Base-by-base conservation (phyloP, 805 yeast genomes). In the Tetrapisispora iriomotensis region DNA sequence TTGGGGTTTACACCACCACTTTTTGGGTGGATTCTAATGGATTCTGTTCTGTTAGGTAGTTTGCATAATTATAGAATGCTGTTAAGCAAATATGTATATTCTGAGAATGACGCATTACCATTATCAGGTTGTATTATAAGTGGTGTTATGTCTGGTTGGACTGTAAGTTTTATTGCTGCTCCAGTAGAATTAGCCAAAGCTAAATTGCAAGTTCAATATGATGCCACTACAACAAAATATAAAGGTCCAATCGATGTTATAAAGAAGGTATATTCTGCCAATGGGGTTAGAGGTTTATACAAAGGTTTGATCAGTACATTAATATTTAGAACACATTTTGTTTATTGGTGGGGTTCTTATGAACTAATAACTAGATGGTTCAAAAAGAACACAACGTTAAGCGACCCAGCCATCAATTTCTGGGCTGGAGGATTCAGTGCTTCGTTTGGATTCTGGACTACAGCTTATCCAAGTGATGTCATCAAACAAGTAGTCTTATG, bases 11-110 rank as follows among this genome's bases (percentile, higher is more conserved):
- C 95, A 0, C 96, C 96, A 4, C 96, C 96, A 1, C 67, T 87
- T 47, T 75, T 84, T 17, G 96, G 96, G 0, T 87, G 96, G 96
- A 85, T 87, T 49, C 61, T 82, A 45, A 87, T 87, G 95, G 96
- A 87, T 56, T 77, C 88, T 3, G 85, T 85, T 36, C 82, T 87
- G 85, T 67, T 87, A 45, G 96, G 96, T 1, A 80, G 92, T 6
- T 64, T 86, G 40, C 92, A 84, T 50, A 74, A 81, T 43, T 87
- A 87, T 59, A 66, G 88, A 47, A 63, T 83, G 44, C 60, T 78
- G 14, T 65, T 84, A 44, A 79, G 79, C 52, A 80, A 77, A 17
- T 68, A 73, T 46, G 60, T 83, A 13, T 87, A 78, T 50, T 54
- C 65, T 12, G 69, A 78, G n/a, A 70, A 75, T 39, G 62, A 68